Evolutionary conservation across 1,284 basidiomycete species (phyloP).

Genomic region (Leucoagaricus sp.): DNA sequence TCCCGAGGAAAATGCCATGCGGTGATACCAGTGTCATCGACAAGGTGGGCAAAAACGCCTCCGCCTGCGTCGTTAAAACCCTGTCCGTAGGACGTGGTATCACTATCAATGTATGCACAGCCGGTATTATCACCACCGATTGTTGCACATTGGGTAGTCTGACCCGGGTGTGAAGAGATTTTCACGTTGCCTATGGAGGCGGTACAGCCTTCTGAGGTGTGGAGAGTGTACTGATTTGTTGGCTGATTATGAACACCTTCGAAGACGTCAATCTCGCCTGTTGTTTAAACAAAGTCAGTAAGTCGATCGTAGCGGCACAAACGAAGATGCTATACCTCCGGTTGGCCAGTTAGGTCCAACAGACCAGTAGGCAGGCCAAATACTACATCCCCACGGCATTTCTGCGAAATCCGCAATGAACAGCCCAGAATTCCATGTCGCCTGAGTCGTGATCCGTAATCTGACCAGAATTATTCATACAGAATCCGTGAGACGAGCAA

Average conservation of each 20-base stretch:
- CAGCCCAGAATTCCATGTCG: slow-evolving; percentile 67
- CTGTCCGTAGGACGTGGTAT: slow-evolving; percentile 61
- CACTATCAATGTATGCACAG: slow-evolving; percentile 62
- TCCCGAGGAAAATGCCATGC: slow-evolving; percentile 78
- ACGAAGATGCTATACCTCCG: slow-evolving; percentile 42
- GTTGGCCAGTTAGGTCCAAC: slow-evolving; percentile 71
- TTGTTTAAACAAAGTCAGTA: not conserved
- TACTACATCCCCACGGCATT: slow-evolving; percentile 80
- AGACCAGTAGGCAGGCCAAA: slow-evolving; percentile 79
- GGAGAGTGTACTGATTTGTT: slow-evolving; percentile 72
- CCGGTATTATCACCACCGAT: slow-evolving; percentile 56
- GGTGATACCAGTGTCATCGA: slow-evolving; percentile 67
- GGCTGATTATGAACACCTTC: slow-evolving; percentile 65
- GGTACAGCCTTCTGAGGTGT: slow-evolving; percentile 61
- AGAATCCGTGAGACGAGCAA: slow-evolving; percentile 10
- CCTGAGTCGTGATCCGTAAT: slow-evolving; percentile 71
- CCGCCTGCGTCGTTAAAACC: slow-evolving; percentile 69
- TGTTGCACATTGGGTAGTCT: slow-evolving; percentile 48
- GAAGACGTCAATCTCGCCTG: slow-evolving; percentile 72
- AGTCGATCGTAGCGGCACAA: not conserved
- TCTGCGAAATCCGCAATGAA: slow-evolving; percentile 77
- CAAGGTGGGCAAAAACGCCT: slow-evolving; percentile 77
- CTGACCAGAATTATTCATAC: slow-evolving; percentile 31
- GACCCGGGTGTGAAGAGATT: slow-evolving; percentile 34
- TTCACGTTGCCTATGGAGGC: slow-evolving; percentile 38